Evolutionary conservation across 2,329 filamentous ascomycete genomes (phyloP).

Genomic region (Paecilomyces fulvus): DNA sequence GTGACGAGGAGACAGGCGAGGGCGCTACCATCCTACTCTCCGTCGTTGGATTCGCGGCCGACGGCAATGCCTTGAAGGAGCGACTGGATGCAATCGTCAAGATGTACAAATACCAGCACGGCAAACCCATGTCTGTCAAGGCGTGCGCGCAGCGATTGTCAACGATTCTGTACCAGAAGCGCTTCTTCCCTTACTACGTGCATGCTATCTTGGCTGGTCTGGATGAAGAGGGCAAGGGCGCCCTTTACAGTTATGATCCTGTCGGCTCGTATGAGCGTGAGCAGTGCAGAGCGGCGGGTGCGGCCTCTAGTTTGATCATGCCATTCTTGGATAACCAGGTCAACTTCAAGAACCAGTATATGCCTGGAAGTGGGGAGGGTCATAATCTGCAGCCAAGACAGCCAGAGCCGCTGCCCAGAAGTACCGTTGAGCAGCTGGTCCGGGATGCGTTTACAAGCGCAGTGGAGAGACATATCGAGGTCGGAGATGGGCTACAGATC

Average conservation of each 20-base stretch:
- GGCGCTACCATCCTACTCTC: conserved; percentile 83
- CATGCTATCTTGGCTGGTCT: conserved; percentile 88
- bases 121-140: conserved; percentile 89
- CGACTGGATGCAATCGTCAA: conserved; percentile 90
- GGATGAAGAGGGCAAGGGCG: conserved; percentile 89
- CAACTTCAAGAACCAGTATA: conserved; percentile 98
- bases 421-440: conserved; percentile 75
- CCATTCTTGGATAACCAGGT: conserved; percentile 99
- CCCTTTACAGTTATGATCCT: conserved; percentile 94
- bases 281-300: conserved; percentile 87
- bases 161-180: conserved; percentile 93
- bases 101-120: conserved; percentile 98
- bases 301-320: conserved; percentile 92
- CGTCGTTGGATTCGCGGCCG: conserved; percentile 91
- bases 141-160: conserved; percentile 92
- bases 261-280: conserved; percentile 97
- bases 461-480: conserved; percentile 97
- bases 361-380: conserved; percentile 75
- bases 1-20: conserved; percentile 74
- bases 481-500: conserved; percentile 93
- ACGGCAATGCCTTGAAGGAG: conserved; percentile 89
- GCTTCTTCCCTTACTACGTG: conserved; percentile 98
- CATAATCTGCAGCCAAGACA: conserved; percentile 60
- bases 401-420: conserved; percentile 58
- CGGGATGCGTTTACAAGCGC: conserved; percentile 97